Base-by-base conservation (phyloP, 2,329 filamentous ascomycete species). In the Colletotrichum sp. region DNA sequence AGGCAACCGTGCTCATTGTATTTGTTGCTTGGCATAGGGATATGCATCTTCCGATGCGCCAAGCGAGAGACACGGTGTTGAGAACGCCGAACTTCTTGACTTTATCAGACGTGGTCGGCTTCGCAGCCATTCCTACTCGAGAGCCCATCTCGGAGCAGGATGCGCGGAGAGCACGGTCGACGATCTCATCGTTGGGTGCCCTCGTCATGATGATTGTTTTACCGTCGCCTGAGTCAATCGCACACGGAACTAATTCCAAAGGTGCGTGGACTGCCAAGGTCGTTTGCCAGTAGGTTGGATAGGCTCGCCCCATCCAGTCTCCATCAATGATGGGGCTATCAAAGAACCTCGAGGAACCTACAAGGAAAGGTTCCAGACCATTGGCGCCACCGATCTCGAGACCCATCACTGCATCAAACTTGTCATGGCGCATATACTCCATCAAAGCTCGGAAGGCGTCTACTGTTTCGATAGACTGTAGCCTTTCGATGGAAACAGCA, bases 371-470 rank as follows among this genome's bases (percentile, higher is more conserved):
- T 77, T 91, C 88, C 10, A 93, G 84, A 1, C 92, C 92, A 77
- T 94, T 94, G 6, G 88, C 89, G 8, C 93, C 92, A n/a, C 93
- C 93, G 70, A 94, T 92, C 13, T 91, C 89, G 7, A 90, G 83
- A 2, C 86, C 87, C 80, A 90, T 86, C 5, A 89, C 80, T 2
- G 81, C 82, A 34, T 81, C 80, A 70, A 84, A 84, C 9, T 63
- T 81, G 64, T 80, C 79, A 44, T 82, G 80, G 39, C 69, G 63
- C 32, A 81, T 75, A 57, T 84, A 81, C 69, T 81, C 79, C 81
- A 85, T 83, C 60, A 87, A 82, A 8, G 82, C 84, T 9, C 81
- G 78, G 71, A 87, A 85, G 13, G 85, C 82, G 7, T 83, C 80
- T 39, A 83, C 78, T 6, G 81, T 81, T 81, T 88, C 85, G 69